These are phyloP conservation scores for Monilinia laxa DNA, from an alignment of 2,329 filamentous ascomycete species.

Conservation along the genomic window DNA sequence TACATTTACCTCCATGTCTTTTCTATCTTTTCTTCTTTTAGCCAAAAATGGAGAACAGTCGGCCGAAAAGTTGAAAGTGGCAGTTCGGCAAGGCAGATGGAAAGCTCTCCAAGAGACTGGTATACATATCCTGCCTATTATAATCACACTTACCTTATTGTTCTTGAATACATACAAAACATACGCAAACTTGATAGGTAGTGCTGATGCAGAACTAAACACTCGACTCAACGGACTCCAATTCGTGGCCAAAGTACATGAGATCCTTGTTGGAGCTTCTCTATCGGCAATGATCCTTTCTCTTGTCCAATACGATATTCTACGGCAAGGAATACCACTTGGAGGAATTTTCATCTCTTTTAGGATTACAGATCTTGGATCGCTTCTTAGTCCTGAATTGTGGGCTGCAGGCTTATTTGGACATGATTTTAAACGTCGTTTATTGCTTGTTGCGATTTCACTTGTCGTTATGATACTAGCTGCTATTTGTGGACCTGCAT, in stretches of 20 bases:
- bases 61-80: too few relatives aligned
- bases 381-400: not conserved
- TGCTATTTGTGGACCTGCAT: conserved; percentile 1
- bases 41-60: too few relatives aligned
- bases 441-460: not conserved
- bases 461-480: not conserved
- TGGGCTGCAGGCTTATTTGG: not conserved
- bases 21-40: too few relatives aligned
- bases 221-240: not conserved
- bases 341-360: not conserved
- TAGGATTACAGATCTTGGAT: conserved; percentile 2
- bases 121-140: not conserved
- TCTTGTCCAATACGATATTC: not conserved
- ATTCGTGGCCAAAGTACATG: not conserved
- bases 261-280: not conserved
- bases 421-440: not conserved
- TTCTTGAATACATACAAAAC: not conserved
- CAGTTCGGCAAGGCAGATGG: too few relatives aligned
- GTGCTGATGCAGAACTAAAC: not conserved
- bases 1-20: too few relatives aligned
- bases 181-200: not conserved
- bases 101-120: too few relatives aligned
- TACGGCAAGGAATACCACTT: not conserved
- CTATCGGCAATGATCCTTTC: not conserved
- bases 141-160: not conserved